Conservation (phyloP, 1,284 basidiomycete species). For the Tilletia walkeri region DNA sequence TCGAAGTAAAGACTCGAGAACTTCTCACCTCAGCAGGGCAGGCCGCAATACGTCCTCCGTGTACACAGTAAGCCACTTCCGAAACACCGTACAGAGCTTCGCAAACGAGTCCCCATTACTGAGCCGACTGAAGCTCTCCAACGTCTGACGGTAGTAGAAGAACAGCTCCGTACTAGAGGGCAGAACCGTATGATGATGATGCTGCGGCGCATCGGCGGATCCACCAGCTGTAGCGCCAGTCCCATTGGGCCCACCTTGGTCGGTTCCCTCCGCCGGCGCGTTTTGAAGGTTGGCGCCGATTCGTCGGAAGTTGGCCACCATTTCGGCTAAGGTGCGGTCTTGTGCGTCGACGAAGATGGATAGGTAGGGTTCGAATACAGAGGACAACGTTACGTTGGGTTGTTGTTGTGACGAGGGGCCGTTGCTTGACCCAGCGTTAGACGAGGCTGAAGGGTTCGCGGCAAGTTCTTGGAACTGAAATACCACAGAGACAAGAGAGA, state of each 20-base stretch:
- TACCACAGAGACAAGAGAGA: too few relatives aligned
- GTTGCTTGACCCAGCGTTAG: conserved; percentile 48
- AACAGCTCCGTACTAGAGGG: conserved; percentile 94
- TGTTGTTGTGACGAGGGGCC: not conserved
- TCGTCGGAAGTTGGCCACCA: conserved; percentile 30
- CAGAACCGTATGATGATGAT: conserved; percentile 65
- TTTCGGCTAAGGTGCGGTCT: conserved; percentile 64
- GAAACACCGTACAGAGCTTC: conserved; percentile 61
- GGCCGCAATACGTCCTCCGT: conserved; percentile 73
- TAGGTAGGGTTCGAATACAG: conserved; percentile 88
- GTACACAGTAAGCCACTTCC: conserved; percentile 90
- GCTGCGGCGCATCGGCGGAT: conserved; percentile 58
- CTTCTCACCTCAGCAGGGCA: conserved; percentile 66
- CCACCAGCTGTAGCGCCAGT: conserved; percentile 66
- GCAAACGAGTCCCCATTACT: conserved; percentile 47
- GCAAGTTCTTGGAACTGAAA: conserved; percentile 11
- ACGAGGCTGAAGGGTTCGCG: conserved; percentile 10
- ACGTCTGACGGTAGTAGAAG: conserved; percentile 90
- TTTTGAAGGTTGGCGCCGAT: conserved; percentile 23
- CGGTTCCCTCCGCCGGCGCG: conserved; percentile 26
- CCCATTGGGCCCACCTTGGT: conserved; percentile 48
- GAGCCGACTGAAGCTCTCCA: conserved; percentile 83
- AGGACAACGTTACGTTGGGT: conserved; percentile 58
- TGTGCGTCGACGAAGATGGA: conserved; percentile 92
- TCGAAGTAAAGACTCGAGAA: not conserved